Evolutionary conservation across 306 rosid species (phyloP).

Genomic region (Acacia acuminata): DNA sequence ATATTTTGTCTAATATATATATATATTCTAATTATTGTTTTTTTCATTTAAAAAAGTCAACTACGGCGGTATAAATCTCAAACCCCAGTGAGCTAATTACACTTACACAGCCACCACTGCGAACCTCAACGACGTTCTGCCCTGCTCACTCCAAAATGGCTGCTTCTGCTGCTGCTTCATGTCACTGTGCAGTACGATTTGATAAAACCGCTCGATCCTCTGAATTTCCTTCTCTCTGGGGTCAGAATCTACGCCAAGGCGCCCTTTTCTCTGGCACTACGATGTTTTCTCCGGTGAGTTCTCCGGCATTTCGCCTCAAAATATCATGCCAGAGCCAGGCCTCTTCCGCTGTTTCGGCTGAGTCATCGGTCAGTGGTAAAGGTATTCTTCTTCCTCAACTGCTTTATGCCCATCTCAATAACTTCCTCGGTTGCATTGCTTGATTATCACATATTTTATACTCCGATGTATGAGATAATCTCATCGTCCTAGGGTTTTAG

Average conservation of each 20-base stretch:
- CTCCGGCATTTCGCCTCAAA: constrained; percentile 35
- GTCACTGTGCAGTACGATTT: constrained; percentile 37
- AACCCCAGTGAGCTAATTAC: not conserved
- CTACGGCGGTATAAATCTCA: too few species aligned
- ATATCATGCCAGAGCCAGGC: constrained; percentile 61
- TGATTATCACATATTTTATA: not conserved
- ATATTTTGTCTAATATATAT: too few species aligned
- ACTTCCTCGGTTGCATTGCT: not conserved
- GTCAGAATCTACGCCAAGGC: constrained; percentile 34
- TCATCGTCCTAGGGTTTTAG: constrained; percentile 31
- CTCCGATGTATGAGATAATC: not conserved
- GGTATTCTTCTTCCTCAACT: constrained; percentile 14
- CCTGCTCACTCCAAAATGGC: constrained; percentile 46
- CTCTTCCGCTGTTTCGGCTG: constrained; percentile 43
- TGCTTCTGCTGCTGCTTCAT: constrained; percentile 42
- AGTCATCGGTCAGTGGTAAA: constrained; percentile 41
- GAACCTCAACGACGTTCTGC: not conserved
- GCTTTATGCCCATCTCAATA: not conserved
- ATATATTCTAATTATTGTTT: too few species aligned
- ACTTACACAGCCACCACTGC: not conserved
- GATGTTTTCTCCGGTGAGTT: constrained; percentile 31
- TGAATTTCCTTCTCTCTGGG: constrained; percentile 35
- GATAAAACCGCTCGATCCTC: constrained; percentile 37
- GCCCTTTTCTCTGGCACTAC: constrained; percentile 30
- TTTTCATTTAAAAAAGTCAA: too few species aligned